Base-by-base conservation (phyloP, 495 filamentous ascomycete species). In the Choiromyces venosus region DNA sequence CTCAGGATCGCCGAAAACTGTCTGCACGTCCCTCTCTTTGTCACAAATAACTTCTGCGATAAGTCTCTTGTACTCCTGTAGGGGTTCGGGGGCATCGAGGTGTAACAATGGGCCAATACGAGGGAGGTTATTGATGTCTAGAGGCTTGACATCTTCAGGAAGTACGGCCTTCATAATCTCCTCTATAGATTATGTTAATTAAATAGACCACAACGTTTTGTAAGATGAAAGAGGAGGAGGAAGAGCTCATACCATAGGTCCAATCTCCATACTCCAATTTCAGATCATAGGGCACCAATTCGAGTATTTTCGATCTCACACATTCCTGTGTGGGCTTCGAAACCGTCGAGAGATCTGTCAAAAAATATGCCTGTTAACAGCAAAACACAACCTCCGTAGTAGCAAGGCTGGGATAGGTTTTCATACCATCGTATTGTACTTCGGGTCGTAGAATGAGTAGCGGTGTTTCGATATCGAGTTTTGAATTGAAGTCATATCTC, bases 1-100 rank as follows among this genome's bases (percentile, higher is more conserved):
- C 82, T 95, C 90, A 67, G 89, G 87, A 78, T 99, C 98, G 83
- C 96, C 94, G 83, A 98, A 97, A 73, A 99, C 92, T 0, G 96
- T 97, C 66, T 86, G 86, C 72, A 96, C 86, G 18, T 81, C 67
- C 8, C 86, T 84, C 80, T 94, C 96, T 83, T 99, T 99, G 85
- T 96, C 93, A 66, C 91, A 83, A 18, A 98, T 80, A 25, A 98
- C 88, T 76, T 92, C 82, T 7, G 92, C 95, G 65, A 98, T 92
- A 4, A 98, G 77, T 68, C 88, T 75, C 82, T 92, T 93, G 83
- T 95, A 94, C 52, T 33, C 52, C 2, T 89, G 91, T 4, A 91
- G 84, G 79, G 89, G 96, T 70, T 86, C 83, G 25, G 91, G 88
- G 37, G 98, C 90, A 82, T 97, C 97, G 40, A 99, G 82, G 79